These are phyloP conservation scores for Gossypium turneri DNA, from an alignment of 345 rosid species.

Conservation along the genomic window DNA sequence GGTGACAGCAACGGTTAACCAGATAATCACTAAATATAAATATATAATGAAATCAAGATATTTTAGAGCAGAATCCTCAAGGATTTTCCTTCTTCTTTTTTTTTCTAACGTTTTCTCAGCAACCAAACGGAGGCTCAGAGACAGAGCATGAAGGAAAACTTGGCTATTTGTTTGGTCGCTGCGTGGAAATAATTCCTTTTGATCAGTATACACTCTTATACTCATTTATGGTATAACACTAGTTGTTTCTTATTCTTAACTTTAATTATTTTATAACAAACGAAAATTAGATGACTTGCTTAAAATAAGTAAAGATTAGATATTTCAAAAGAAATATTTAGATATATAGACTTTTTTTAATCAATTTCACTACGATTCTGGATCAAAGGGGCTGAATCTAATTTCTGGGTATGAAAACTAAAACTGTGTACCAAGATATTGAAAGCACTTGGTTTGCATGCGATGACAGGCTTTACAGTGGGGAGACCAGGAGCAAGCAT, in stretches of 20 bases:
- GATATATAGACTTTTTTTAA: background rate
- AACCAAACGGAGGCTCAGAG: conserved; percentile 35
- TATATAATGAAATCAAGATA: background rate
- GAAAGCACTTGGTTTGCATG: background rate
- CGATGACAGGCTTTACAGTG: conserved; percentile 79
- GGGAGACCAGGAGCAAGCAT: conserved; percentile 78
- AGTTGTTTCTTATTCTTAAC: background rate
- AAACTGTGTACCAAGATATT: background rate
- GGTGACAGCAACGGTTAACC: background rate
- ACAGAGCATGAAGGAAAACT: conserved; percentile 44
- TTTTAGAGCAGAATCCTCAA: conserved; percentile 4
- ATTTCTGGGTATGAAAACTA: background rate
- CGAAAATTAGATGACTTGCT: background rate
- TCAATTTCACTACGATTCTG: background rate
- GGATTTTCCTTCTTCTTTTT: background rate
- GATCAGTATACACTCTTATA: conserved; percentile 11
- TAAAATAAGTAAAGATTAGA: background rate
- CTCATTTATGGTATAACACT: background rate
- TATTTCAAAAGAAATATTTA: background rate
- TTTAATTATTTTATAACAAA: background rate
- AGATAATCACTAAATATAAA: background rate
- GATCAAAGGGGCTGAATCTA: background rate
- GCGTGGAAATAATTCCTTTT: conserved; percentile 43
- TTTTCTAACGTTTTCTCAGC: conserved; percentile 28
- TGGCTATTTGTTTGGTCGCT: conserved; percentile 48